Evolutionary conservation across 805 yeast genomes (phyloP).

Genomic region (Limtongia smithiae): DNA sequence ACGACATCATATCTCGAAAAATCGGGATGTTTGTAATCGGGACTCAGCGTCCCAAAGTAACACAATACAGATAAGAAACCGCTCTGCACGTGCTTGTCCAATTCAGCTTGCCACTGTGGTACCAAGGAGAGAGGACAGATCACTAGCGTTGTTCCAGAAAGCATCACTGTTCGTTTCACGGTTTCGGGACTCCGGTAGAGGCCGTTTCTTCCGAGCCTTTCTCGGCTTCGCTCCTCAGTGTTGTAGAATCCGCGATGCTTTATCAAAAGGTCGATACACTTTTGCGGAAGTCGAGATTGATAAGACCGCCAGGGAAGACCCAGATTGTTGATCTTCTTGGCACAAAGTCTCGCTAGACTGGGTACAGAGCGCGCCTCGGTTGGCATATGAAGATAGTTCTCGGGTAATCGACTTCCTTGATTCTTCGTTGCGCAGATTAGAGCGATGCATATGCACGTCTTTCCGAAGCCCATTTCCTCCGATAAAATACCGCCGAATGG

Average conservation of each 20-base stretch:
- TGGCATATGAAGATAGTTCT: slow-evolving; percentile 11
- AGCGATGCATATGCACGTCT: slow-evolving; percentile 58
- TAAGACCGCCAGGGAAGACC: slow-evolving; percentile 60
- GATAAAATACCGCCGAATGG: slow-evolving; percentile 64
- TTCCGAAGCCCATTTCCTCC: slow-evolving; percentile 64
- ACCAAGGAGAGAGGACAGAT: slow-evolving; percentile 65
- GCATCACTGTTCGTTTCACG: slow-evolving; percentile 37
- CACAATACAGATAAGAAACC: slow-evolving; percentile 40
- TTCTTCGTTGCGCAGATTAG: slow-evolving; percentile 53
- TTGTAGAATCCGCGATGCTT: slow-evolving; percentile 48
- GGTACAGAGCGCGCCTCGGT: slow-evolving; percentile 30
- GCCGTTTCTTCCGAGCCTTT: too few relatives aligned
- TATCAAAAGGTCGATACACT: slow-evolving; percentile 41
- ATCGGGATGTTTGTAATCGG: slow-evolving; percentile 31
- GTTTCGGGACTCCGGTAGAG: too few relatives aligned
- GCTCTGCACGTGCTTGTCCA: slow-evolving; percentile 50
- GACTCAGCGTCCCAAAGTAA: slow-evolving; percentile 1
- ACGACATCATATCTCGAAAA: slow-evolving; percentile 52
- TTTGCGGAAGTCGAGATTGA: slow-evolving; percentile 43
- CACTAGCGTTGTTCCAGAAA: slow-evolving; percentile 55
- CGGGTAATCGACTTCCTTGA: slow-evolving; percentile 50
- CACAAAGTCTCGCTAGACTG: slow-evolving; percentile 44
- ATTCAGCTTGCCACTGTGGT: slow-evolving; percentile 61
- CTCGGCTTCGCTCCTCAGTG: slow-evolving; percentile 31
- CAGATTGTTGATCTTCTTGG: slow-evolving; percentile 42